These are phyloP conservation scores for Hymenoscyphus fructigenus DNA, from an alignment of 2,329 filamentous ascomycete species.

Conservation along the genomic window DNA sequence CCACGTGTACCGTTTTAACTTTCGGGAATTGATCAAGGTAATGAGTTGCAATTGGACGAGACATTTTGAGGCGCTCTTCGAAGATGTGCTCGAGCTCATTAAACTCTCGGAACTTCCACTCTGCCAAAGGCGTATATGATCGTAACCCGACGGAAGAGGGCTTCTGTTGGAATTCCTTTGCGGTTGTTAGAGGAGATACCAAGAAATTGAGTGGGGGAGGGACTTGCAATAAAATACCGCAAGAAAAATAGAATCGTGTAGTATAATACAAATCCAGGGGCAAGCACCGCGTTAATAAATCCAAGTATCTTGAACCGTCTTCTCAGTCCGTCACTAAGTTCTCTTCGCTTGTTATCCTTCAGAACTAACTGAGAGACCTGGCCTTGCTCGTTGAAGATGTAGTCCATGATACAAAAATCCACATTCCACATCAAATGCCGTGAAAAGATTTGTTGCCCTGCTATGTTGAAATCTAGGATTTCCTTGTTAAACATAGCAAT, in stretches of 20 bases:
- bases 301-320: conserved; percentile 80
- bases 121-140: conserved; percentile 87
- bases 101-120: conserved; percentile 99
- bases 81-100: conserved; percentile 95
- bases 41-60: conserved; percentile 85
- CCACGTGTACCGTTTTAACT: conserved; percentile 83
- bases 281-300: conserved; percentile 80
- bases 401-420: conserved; percentile 85
- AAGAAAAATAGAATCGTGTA: conserved; percentile 89
- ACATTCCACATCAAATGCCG: conserved; percentile 90
- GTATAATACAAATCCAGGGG: conserved; percentile 84
- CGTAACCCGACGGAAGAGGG: conserved; percentile 83
- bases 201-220: background rate
- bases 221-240: conserved; percentile 81
- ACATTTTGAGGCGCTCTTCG: conserved; percentile 86
- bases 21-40: conserved; percentile 98
- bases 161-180: conserved; percentile 89
- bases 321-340: conserved; percentile 75
- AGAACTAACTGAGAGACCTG: conserved; percentile 86
- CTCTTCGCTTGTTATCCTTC: conserved; percentile 74
- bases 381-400: conserved; percentile 86
- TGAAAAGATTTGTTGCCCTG: conserved; percentile 80
- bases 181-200: conserved; percentile 17
- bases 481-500: conserved; percentile 98
- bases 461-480: conserved; percentile 80